phyloP scores from a whole-genome alignment of 225 moss, liverwort and hornwort species.

The Neckera pumila region DNA sequence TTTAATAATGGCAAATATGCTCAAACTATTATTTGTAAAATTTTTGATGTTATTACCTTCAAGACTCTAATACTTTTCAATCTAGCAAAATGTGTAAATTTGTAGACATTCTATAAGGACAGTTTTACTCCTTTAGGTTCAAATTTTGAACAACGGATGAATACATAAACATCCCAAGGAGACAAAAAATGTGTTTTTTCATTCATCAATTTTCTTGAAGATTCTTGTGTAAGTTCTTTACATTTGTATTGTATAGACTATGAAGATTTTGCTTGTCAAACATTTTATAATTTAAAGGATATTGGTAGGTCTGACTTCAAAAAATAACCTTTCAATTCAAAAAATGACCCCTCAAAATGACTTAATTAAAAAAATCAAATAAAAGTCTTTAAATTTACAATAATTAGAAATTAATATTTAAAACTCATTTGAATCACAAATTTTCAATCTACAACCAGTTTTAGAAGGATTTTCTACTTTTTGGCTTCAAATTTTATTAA shows the following conservation, averaged over 20 bases:
- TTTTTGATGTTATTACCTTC: neutral
- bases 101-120: neutral
- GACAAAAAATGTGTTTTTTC: neutral
- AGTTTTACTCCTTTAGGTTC: neutral
- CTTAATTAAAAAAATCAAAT: neutral
- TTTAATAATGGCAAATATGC: neutral
- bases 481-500: neutral
- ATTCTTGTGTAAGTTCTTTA: neutral
- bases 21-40: neutral
- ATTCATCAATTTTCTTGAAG: neutral
- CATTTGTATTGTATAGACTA: neutral
- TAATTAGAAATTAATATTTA: too few relatives aligned
- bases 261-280: neutral
- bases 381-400: neutral
- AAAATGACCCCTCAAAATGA: neutral
- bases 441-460: neutral
- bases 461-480: neutral
- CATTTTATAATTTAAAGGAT: neutral
- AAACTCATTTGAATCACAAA: neutral
- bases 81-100: neutral
- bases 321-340: rapidly evolving
- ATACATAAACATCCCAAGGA: neutral
- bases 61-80: neutral
- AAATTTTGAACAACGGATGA: neutral
- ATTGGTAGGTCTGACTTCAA: neutral